Evolutionary conservation across 75 land plant genomes (phyloP).

Genomic region (Pseudotsuga menziesii): DNA sequence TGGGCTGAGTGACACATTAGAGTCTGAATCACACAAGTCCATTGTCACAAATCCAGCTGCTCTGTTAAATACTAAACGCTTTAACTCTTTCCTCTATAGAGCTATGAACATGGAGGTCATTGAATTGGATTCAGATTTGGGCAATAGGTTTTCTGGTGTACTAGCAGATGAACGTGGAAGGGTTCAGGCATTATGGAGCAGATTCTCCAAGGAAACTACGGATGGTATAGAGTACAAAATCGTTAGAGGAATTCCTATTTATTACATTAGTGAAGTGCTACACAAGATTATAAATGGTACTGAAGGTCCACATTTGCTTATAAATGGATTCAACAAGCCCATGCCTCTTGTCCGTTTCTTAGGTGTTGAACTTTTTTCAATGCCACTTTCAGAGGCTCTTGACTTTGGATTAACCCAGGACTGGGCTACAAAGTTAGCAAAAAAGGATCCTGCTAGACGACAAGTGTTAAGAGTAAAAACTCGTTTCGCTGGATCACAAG

Average conservation of each 20-base stretch:
- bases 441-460: constrained; percentile 70
- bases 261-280: constrained; percentile 66
- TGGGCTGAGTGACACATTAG: constrained; percentile 78
- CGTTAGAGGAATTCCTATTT: constrained; percentile 79
- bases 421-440: constrained; percentile 79
- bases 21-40: constrained; percentile 81
- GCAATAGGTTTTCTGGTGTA: constrained; percentile 82
- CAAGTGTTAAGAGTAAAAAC: constrained; percentile 86
- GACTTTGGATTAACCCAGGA: constrained; percentile 77
- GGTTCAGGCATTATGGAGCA: constrained; percentile 88
- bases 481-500: constrained; percentile 81
- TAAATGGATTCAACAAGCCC: constrained; percentile 63
- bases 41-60: constrained; percentile 80
- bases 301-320: constrained; percentile 51
- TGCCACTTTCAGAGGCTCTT: constrained; percentile 79
- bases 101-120: constrained; percentile 97
- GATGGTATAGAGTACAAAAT: constrained; percentile 86
- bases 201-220: constrained; percentile 88
- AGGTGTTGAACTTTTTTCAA: constrained; percentile 87
- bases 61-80: constrained; percentile 64
- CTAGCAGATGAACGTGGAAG: constrained; percentile 81
- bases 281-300: constrained; percentile 66
- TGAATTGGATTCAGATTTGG: constrained; percentile 85
- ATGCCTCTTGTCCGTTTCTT: constrained; percentile 78
- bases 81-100: constrained; percentile 76